Percentiles rank a stretch among this genome's conserved stretches.
phyloP scores from a whole-genome alignment of 2,329 filamentous ascomycete species.

The Arthrinium puccinioides region DNA sequence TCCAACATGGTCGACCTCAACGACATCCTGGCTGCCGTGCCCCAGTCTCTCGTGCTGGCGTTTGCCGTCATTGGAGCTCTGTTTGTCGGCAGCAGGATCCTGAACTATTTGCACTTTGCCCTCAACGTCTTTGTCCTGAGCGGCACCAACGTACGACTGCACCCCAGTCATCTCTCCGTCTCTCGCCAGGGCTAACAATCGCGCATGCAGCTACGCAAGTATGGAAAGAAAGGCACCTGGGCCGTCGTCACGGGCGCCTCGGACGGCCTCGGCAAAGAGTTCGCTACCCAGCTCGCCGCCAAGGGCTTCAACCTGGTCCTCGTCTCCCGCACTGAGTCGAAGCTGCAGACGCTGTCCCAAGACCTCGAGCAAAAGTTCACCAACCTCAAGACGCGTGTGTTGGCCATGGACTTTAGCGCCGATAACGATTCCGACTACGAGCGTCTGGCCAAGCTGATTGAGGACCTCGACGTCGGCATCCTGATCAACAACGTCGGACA shows the following conservation, averaged over 20 bases:
- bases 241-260: constrained; percentile 91
- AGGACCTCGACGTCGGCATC: constrained; percentile 73
- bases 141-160: constrained; percentile 48
- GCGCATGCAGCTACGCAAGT: constrained; percentile 65
- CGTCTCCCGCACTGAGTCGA: constrained; percentile 89
- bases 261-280: constrained; percentile 96
- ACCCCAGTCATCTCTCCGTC: neutral
- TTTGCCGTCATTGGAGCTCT: constrained; percentile 52
- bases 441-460: constrained; percentile 59
- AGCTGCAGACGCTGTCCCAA: constrained; percentile 69
- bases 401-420: constrained; percentile 87
- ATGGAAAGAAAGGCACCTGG: constrained; percentile 89
- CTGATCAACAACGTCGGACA: constrained; percentile 96
- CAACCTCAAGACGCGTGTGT: constrained; percentile 63
- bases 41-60: constrained; percentile 36
- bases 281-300: constrained; percentile 77
- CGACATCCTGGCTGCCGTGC: constrained; percentile 30
- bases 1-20: constrained; percentile 23
- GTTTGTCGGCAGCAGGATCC: constrained; percentile 46
- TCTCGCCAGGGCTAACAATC: neutral
- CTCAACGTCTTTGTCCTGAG: constrained; percentile 62
- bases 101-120: constrained; percentile 54
- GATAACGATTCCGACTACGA: constrained; percentile 77
- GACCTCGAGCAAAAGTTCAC: constrained; percentile 69
- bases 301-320: constrained; percentile 95